Base-by-base conservation (phyloP, 495 filamentous ascomycete genomes). In the Trichodelitschia bisporula region DNA sequence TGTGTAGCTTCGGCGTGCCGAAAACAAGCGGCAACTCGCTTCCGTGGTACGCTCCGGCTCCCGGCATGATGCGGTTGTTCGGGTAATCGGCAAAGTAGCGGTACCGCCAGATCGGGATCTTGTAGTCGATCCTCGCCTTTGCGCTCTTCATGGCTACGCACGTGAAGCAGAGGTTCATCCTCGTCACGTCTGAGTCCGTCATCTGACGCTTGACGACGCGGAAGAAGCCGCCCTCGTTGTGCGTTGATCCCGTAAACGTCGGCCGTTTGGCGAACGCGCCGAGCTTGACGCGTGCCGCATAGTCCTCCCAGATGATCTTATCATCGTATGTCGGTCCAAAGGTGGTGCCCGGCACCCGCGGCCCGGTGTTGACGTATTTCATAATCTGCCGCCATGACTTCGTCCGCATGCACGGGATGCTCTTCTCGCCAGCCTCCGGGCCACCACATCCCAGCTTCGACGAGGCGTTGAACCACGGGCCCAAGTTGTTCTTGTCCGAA, bases 201-300 rank as follows among this genome's bases (percentile, higher is more conserved):
- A 32, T 32, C 30, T 13, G 30, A 6, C 9, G 21, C 10, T 3
- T 20, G 9, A 15, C 30, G 18, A 32, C 21, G 14, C n/a, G 18
- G 15, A 23, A 32, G 2, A 32, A n/a, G n/a, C 30, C 30, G 12
- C n/a, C 15, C 21, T 32, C 30, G 30, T 32, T 15, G 18, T 32
- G 16, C 12, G 15, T 26, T 15, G 18, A 19, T n/a, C 30, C 14
- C 8, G 21, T 32, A 8, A 32, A 11, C 5, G 12, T 14, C n/a
- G 30, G 30, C 30, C 21, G 10, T 18, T 32, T 19, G 3, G 19
- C n/a, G 18, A 32, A 21, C 15, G 8, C 2, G 3, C 30, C 30
- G 1, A 2, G 4, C 11, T 15, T 11, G 3, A 15, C 30, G n/a
- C 30, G 14, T 9, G 8, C 19, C 2, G 15, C 13, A 21, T 32